Evolutionary conservation across 2,329 filamentous ascomycete genomes (phyloP).

Genomic region (Pseudogymnoascus sp.): DNA sequence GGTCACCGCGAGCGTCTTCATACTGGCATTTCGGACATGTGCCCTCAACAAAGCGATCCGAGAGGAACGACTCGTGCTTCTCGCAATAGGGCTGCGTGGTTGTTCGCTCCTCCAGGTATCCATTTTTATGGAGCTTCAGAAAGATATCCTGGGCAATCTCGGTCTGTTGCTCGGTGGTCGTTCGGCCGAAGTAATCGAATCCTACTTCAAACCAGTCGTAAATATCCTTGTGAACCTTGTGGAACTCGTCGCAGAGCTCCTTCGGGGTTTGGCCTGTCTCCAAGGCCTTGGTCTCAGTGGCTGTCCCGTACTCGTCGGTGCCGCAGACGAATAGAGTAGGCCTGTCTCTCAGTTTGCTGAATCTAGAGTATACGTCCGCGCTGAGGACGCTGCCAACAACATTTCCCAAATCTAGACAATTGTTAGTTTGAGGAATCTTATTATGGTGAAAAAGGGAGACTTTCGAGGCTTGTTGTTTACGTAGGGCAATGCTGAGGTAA

Average conservation of each 20-base stretch:
- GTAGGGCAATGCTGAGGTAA: constrained; percentile 88
- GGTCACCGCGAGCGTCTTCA: constrained; percentile 62
- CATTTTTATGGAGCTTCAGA: constrained; percentile 76
- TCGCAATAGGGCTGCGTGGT: constrained; percentile 90
- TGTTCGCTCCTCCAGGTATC: constrained; percentile 76
- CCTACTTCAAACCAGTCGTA: constrained; percentile 95
- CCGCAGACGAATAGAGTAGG: constrained; percentile 82
- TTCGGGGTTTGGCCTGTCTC: constrained; percentile 77
- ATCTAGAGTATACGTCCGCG: constrained; percentile 78
- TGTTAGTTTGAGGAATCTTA: neutral
- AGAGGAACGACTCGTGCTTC: constrained; percentile 65
- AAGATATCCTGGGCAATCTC: constrained; percentile 92
- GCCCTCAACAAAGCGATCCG: constrained; percentile 80
- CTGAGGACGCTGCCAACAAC: constrained; percentile 80
- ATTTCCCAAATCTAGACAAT: constrained; percentile 59
- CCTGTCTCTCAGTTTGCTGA: constrained; percentile 69
- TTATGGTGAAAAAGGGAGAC: neutral
- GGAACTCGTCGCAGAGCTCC: constrained; percentile 86
- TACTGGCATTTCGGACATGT: constrained; percentile 68
- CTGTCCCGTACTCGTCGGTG: constrained; percentile 90
- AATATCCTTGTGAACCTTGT: constrained; percentile 78
- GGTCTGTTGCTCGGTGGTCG: constrained; percentile 80
- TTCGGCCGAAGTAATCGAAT: constrained; percentile 92
- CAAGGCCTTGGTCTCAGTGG: constrained; percentile 90
- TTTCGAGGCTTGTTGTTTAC: constrained; percentile 62